Base-by-base conservation (phyloP, 163 green algal genomes). In the Scenedesmus sp. region DNA sequence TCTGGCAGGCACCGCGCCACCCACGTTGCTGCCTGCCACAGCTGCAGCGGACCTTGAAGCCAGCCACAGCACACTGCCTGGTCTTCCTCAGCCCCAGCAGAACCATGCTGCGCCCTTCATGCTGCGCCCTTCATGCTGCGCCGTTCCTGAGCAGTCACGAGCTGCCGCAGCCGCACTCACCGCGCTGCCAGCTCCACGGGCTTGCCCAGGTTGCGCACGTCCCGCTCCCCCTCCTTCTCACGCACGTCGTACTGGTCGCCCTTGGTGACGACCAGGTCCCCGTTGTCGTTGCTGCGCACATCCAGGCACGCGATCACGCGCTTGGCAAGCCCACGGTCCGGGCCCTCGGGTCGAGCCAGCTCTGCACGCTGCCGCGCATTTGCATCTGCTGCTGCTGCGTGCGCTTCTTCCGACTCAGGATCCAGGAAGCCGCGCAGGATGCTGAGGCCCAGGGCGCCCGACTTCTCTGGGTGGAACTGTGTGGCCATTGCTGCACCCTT, bases 401-500 rank as follows among this genome's bases (percentile, higher is more conserved):
- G 68, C 30, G 51, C 80, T 59, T 87, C 85, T 16, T 86, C 92
- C 16, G 42, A 65, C 53, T 94, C 84, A 0, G 95, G 94, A 2
- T 97, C 93, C 30, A 99, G 90, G 93, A 99, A 99, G 82, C 86
- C 91, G 40, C 92, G 83, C 43, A 99, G 92, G 73, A 99, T 94
- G 59, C 95, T 92, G 56, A 99, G 93, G 12, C 98, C 98, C 0
- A 70, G 46, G 1, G n/a, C 40, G 30, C 98, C 98, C 91, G 94
- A 98, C 95, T 99, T 99, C 93, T 99, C 98, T 0, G 98, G 98
- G 94, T 99, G 98, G 92, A 99, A 99, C 92, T 99, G 98, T 0
- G 95, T 85, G 0, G 84, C 86, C 49, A 93, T 94, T 24, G 98
- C 96, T 40, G 97, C 91, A 30, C 97, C 98, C 65, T 97, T 96